These are phyloP conservation scores for Aleurites moluccanus DNA, from an alignment of 441 rosid genomes.

Conservation along the genomic window DNA sequence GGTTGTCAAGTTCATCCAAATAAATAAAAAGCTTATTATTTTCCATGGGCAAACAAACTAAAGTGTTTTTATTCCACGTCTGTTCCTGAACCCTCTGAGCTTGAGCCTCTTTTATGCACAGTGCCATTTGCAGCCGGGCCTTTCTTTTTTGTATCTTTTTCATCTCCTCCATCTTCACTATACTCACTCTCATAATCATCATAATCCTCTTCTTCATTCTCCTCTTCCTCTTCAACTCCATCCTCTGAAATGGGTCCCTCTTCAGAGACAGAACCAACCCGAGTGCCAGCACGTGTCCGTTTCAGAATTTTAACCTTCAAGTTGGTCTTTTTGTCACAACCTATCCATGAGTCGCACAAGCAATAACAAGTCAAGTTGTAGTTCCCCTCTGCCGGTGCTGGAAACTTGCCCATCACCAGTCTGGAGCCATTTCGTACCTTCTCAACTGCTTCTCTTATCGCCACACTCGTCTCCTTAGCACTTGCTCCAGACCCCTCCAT, in stretches of 20 bases:
- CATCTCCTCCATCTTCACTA: conserved; percentile 88
- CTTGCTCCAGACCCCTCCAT: conserved; percentile 91
- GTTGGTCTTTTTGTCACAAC: conserved; percentile 69
- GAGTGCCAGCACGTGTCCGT: conserved; percentile 81
- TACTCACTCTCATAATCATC: conserved; percentile 95
- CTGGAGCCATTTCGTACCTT: conserved; percentile 84
- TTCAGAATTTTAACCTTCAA: conserved; percentile 79
- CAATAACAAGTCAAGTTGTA: conserved; percentile 84
- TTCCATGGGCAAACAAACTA: conserved; percentile 18
- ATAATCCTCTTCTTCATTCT: conserved; percentile 78
- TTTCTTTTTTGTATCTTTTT: conserved; percentile 62
- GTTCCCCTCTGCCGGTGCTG: conserved; percentile 80
- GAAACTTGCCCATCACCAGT: conserved; percentile 86
- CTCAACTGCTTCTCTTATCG: conserved; percentile 69
- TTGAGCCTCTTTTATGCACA: conserved; percentile 44
- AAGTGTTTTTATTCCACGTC: conserved; percentile 65
- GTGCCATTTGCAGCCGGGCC: conserved; percentile 52
- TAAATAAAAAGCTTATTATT: conserved; percentile 11
- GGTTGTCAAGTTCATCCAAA: conserved; percentile 19
- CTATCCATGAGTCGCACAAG: conserved; percentile 92
- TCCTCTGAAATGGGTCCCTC: conserved; percentile 77
- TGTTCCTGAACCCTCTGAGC: conserved; percentile 70
- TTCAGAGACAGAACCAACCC: conserved; percentile 56
- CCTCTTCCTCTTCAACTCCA: conserved; percentile 92
- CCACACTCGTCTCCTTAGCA: conserved; percentile 64